Evolutionary conservation across 1,284 basidiomycete genomes (phyloP), one percentile per base, ranked within the genome.

Genomic region (Cryptococcus floricola): DNA sequence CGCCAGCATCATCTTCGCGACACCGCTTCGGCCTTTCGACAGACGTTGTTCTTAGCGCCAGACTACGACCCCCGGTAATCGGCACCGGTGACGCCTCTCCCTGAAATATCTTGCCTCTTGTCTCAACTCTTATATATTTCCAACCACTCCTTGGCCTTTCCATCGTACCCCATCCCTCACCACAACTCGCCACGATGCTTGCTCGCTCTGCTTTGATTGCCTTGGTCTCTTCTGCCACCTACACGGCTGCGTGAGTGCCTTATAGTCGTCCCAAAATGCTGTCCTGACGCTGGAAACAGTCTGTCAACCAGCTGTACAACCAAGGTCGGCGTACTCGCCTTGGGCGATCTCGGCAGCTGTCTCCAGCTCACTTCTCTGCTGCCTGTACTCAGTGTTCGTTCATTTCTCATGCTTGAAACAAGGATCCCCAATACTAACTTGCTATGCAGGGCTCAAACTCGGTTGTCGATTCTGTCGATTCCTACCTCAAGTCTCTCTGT

Each of bases 401-500:
- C 39, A 28, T 39, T 25, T n/a, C 47, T 39, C 10, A 41, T 44
- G 19, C 25, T 39, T 28, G 9, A 37, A 23, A 23, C 13, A 43
- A 14, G 2, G 39, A 14, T 27, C 27, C n/a, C 8, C 39, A n/a
- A 16, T 38, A 13, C 50, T 52, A 4, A 42, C 13, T 10, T 46
- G 41, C 23, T 54, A n/a, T 49, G 37, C 25, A 43, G n/a, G 8
- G 23, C 27, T 59, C 55, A 16, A 67, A 66, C 39, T 69, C 66
- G 10, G 56, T 73, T 58, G 61, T 71, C 50, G 45, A 38, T 13
- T 53, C 65, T 2, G 52, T 75, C 42, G 66, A 73, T 58, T 58
- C 56, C 27, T 75, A 74, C 62, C 63, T 75, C 45, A 49, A 46
- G 39, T 59, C 60, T 14, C 63, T 76, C 23, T 76, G 74, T 52